A percentile compares a stretch with the other conserved stretches of the same genome.
Conservation (phyloP, 2,329 filamentous ascomycete genomes). For the Fusarium buxicola region DNA sequence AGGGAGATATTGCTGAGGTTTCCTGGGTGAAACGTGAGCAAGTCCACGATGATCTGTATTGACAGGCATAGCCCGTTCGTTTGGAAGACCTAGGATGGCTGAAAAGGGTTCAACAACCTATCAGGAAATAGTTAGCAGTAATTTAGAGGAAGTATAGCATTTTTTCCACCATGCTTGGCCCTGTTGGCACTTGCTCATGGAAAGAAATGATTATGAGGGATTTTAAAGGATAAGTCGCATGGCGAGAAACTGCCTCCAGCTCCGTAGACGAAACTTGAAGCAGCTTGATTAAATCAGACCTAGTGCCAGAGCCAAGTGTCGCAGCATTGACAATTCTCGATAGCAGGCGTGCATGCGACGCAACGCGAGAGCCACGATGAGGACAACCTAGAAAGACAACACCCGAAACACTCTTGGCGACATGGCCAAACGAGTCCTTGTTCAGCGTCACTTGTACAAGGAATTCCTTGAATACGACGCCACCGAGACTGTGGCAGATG, state of each 20-base stretch:
- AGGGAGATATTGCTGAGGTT: not conserved
- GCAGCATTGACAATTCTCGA: not conserved
- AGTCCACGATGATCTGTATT: slow-evolving; percentile 9
- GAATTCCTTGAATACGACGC: not conserved
- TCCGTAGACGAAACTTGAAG: not conserved
- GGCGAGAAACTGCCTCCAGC: not conserved
- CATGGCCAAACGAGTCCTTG: not conserved
- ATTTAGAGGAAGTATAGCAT: too few species aligned
- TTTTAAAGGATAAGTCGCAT: not conserved
- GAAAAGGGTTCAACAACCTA: slow-evolving; percentile 14
- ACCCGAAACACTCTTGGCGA: not conserved
- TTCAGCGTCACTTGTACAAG: not conserved
- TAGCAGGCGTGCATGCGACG: not conserved
- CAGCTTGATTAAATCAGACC: not conserved
- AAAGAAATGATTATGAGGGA: not conserved
- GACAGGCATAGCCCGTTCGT: slow-evolving; percentile 9
- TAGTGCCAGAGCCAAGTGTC: not conserved
- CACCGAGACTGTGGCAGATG: not conserved
- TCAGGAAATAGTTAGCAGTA: not conserved
- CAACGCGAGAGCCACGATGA: not conserved
- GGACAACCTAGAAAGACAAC: not conserved
- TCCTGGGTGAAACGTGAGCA: not conserved
- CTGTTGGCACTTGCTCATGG: not conserved
- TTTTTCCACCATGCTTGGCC: not conserved
- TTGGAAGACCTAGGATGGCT: slow-evolving; percentile 7